Evolutionary conservation across 768 basidiomycete genomes (phyloP).

Genomic region (Glaciozyma antarctica): DNA sequence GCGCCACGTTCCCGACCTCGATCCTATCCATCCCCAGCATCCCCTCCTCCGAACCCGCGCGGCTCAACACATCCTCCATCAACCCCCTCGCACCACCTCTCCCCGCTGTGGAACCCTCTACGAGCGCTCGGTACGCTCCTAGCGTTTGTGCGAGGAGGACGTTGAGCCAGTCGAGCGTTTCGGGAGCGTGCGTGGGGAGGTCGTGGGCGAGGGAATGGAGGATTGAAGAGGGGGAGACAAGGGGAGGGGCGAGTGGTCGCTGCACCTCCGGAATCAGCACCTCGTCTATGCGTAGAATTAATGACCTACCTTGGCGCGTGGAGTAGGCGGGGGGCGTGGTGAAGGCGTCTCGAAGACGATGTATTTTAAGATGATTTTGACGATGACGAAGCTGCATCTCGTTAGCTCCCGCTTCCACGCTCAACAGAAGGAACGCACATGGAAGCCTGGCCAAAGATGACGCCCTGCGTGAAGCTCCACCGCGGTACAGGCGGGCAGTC

Average conservation of each 20-base stretch:
- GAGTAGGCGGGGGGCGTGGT: constrained; percentile 28
- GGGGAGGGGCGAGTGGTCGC: constrained; percentile 3
- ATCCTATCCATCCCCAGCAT: constrained; percentile 36
- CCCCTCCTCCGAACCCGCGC: constrained; percentile 9
- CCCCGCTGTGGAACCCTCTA: constrained; percentile 11
- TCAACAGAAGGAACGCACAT: constrained; percentile 54
- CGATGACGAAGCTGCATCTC: constrained; percentile 30
- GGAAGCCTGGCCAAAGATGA: constrained; percentile 83
- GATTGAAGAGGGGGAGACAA: constrained; percentile 37
- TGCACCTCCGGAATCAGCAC: not conserved
- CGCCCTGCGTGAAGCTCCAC: constrained; percentile 81
- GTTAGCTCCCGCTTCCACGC: not conserved
- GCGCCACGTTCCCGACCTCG: constrained; percentile 33
- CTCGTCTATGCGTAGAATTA: not conserved
- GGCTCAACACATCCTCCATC: constrained; percentile 43
- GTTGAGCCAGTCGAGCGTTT: constrained; percentile 90
- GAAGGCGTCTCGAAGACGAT: constrained; percentile 72
- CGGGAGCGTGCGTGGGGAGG: constrained; percentile 45
- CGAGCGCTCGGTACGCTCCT: constrained; percentile 27
- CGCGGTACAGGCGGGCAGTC: not conserved
- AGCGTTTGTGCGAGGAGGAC: constrained; percentile 62
- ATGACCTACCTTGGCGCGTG: constrained; percentile 32
- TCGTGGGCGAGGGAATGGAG: constrained; percentile 41
- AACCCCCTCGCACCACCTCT: constrained; percentile 39
- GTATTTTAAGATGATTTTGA: constrained; percentile 70